Percentiles rank a stretch among this genome's conserved stretches.
These are phyloP conservation scores for Auricularia sp. DNA, from an alignment of 768 basidiomycete genomes.

Conservation along the genomic window DNA sequence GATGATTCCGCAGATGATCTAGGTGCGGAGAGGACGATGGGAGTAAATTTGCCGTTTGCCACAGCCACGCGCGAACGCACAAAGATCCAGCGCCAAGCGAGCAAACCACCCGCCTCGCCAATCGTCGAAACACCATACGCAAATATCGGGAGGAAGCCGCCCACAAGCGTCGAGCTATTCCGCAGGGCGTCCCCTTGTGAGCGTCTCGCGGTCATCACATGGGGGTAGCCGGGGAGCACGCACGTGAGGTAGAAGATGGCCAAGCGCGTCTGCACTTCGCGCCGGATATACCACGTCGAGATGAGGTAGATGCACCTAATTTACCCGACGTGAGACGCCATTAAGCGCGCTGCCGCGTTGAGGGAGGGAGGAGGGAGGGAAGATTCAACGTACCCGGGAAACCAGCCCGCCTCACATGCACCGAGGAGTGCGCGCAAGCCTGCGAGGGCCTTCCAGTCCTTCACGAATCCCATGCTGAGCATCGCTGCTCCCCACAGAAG, in stretches of 20 bases:
- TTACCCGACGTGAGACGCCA: too few species aligned
- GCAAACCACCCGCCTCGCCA: slow-evolving; percentile 8
- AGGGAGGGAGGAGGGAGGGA: neutral
- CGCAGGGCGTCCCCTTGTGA: neutral
- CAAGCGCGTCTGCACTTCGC: slow-evolving; percentile 9
- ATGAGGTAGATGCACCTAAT: slow-evolving; percentile 9
- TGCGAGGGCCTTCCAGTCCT: slow-evolving; percentile 19
- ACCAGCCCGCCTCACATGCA: slow-evolving; percentile 16
- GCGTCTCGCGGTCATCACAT: neutral
- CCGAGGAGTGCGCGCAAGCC: slow-evolving; percentile 20
- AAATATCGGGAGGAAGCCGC: slow-evolving; percentile 11
- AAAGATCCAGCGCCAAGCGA: slow-evolving; percentile 24
- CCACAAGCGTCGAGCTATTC: slow-evolving; percentile 9
- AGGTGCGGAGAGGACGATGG: too few species aligned
- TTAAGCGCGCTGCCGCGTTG: neutral
- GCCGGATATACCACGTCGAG: slow-evolving; percentile 20
- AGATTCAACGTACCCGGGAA: slow-evolving; percentile 13
- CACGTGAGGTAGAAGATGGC: slow-evolving; percentile 19
- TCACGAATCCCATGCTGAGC: slow-evolving; percentile 20
- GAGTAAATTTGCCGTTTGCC: neutral
- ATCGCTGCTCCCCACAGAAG: slow-evolving; percentile 19
- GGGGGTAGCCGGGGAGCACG: slow-evolving; percentile 15
- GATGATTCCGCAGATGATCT: slow-evolving; percentile 13
- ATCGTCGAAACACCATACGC: slow-evolving; percentile 11
- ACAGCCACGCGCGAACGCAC: neutral